Percentiles rank a stretch among this genome's conserved stretches.
These are phyloP conservation scores for Phylloporus rhodoxanthus DNA, from an alignment of 768 basidiomycete species.

Conservation along the genomic window DNA sequence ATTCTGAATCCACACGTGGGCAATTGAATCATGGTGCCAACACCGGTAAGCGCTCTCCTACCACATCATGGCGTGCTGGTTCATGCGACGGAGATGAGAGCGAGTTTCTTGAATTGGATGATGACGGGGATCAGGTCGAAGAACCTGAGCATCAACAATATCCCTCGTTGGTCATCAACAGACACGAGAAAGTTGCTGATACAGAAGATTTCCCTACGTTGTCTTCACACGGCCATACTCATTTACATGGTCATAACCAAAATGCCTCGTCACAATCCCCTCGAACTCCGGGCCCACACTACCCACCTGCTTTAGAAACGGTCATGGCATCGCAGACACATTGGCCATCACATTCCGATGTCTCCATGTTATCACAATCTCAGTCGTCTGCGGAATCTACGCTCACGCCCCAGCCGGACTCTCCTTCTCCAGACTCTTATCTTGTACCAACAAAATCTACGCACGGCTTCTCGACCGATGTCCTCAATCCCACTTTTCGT, in stretches of 20 bases:
- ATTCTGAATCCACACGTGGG: background rate
- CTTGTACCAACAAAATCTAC: constrained; percentile 22
- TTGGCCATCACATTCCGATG: constrained; percentile 21
- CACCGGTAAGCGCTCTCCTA: constrained; percentile 6
- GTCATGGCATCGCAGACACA: constrained; percentile 17
- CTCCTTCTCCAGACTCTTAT: constrained; percentile 28
- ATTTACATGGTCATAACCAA: constrained; percentile 7
- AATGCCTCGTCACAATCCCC: constrained; percentile 8
- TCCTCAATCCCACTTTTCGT: constrained; percentile 49
- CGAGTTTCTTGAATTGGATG: constrained; percentile 63
- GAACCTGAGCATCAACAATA: constrained; percentile 11
- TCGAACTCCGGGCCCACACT: constrained; percentile 16
- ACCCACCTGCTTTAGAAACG: constrained; percentile 11
- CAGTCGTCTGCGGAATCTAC: constrained; percentile 19
- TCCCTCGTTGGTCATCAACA: constrained; percentile 5
- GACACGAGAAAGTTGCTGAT: constrained; percentile 32
- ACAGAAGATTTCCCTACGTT: constrained; percentile 52
- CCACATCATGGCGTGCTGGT: constrained; percentile 8
- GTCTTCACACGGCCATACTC: constrained; percentile 26
- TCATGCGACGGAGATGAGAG: constrained; percentile 28
- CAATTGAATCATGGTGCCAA: background rate
- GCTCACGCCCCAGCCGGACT: constrained; percentile 20
- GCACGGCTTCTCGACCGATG: constrained; percentile 17
- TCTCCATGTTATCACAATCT: constrained; percentile 19
- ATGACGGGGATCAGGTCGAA: constrained; percentile 29